These are phyloP conservation scores for Luffa aegyptiaca DNA, from an alignment of 306 rosid species.

Conservation along the genomic window DNA sequence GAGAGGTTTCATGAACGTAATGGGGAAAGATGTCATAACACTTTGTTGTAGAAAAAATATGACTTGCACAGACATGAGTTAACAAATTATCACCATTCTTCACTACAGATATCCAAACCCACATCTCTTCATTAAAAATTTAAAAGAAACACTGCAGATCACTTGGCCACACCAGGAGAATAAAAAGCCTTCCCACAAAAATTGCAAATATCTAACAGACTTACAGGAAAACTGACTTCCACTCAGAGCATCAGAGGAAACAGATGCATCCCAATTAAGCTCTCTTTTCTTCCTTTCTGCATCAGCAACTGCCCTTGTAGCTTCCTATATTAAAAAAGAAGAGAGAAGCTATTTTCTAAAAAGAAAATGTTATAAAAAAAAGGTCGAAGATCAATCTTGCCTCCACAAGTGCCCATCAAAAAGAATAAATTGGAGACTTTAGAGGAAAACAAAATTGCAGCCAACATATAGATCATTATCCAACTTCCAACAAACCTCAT, in stretches of 20 bases:
- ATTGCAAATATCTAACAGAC: constrained; percentile 20
- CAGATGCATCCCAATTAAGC: constrained; percentile 35
- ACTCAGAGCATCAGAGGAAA: constrained; percentile 40
- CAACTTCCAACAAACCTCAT: constrained; percentile 61
- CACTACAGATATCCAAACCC: background rate
- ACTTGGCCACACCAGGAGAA: background rate
- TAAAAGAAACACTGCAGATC: background rate
- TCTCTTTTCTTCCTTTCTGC: constrained; percentile 85
- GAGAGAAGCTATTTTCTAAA: background rate
- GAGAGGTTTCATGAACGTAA: background rate
- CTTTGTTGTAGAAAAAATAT: background rate
- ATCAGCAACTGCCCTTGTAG: constrained; percentile 93
- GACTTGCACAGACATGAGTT: background rate
- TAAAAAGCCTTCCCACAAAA: background rate
- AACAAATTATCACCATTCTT: background rate
- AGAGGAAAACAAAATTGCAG: background rate
- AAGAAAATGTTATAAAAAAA: background rate
- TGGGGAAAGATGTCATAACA: background rate
- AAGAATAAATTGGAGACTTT: background rate
- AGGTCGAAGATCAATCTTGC: background rate
- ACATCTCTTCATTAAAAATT: background rate
- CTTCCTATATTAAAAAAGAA: constrained; percentile 43
- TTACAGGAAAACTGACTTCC: constrained; percentile 48
- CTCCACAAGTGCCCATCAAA: constrained; percentile 1
- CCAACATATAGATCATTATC: background rate